Evolutionary conservation across 768 basidiomycete species (phyloP).

Genomic region (Pleurotus cornucopiae): DNA sequence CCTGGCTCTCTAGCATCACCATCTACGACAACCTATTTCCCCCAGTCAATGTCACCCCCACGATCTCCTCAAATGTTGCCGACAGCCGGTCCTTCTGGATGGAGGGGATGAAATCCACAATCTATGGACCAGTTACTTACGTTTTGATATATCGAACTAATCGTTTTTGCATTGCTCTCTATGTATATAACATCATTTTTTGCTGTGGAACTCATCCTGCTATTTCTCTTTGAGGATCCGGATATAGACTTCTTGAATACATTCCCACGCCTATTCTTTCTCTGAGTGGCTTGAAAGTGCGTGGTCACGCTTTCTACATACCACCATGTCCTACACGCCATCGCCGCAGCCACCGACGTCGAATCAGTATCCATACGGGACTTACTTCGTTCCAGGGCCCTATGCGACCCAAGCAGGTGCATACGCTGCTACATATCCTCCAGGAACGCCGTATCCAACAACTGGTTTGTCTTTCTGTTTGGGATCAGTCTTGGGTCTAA

Average conservation of each 20-base stretch:
- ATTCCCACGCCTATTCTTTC: too few relatives aligned
- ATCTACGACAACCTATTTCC: slow-evolving; percentile 47
- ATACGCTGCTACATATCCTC: slow-evolving; percentile 15
- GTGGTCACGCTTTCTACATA: too few relatives aligned
- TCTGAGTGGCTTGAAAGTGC: too few relatives aligned
- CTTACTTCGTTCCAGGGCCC: slow-evolving; percentile 1
- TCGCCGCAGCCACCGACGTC: slow-evolving; percentile 2
- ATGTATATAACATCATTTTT: slow-evolving; percentile 3
- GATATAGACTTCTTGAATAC: too few relatives aligned
- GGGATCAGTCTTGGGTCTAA: too few relatives aligned
- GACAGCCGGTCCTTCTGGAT: slow-evolving; percentile 14
- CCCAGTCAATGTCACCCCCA: slow-evolving; percentile 48
- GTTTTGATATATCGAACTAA: background rate
- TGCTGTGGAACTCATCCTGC: background rate
- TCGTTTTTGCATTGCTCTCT: slow-evolving; percentile 4
- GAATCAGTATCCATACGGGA: slow-evolving; percentile 3
- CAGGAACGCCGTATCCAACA: slow-evolving; percentile 10
- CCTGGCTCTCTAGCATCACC: slow-evolving; percentile 56
- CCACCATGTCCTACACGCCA: slow-evolving; percentile 1
- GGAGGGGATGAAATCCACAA: background rate
- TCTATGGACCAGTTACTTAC: background rate
- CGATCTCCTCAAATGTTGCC: slow-evolving; percentile 46
- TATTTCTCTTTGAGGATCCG: background rate
- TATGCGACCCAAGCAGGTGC: slow-evolving; percentile 1
- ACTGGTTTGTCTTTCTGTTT: too few relatives aligned